Evolutionary conservation across 495 filamentous ascomycete genomes (phyloP).

Genomic region (Astrothelium macrocarpum): DNA sequence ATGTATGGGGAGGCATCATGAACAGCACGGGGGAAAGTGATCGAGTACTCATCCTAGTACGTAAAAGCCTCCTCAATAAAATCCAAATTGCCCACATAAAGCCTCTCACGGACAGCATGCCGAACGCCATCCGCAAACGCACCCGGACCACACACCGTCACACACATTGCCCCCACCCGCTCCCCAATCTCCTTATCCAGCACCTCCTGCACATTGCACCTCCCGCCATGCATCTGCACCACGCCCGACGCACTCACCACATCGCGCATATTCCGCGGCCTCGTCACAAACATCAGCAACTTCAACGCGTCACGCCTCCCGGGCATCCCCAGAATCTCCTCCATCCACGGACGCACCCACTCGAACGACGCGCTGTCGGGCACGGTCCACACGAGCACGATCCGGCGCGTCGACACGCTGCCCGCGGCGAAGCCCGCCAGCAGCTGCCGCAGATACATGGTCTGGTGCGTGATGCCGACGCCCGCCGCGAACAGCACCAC

Average conservation of each 20-base stretch:
- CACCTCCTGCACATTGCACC: constrained; percentile 48
- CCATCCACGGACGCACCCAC: constrained; percentile 96
- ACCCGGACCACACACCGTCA: constrained; percentile 85
- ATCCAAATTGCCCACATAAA: constrained; percentile 61
- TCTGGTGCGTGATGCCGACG: constrained; percentile 51
- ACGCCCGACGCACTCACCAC: constrained; percentile 71
- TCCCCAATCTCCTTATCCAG: constrained; percentile 68
- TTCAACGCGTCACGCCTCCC: constrained; percentile 69
- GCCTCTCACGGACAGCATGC: constrained; percentile 54
- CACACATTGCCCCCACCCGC: constrained; percentile 71
- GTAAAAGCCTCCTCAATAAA: constrained; percentile 95
- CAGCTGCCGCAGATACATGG: constrained; percentile 45
- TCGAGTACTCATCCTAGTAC: constrained; percentile 25
- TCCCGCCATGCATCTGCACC: constrained; percentile 82
- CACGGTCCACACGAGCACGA: constrained; percentile 85
- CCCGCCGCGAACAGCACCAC: constrained; percentile 48
- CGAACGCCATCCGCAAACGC: constrained; percentile 83
- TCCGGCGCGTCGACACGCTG: constrained; percentile 41
- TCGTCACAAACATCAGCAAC: constrained; percentile 82
- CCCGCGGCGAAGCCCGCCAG: constrained; percentile 34
- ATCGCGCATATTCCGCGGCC: constrained; percentile 67
- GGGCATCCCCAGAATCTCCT: constrained; percentile 77
- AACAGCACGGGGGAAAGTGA: too few relatives aligned
- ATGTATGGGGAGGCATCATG: too few relatives aligned
- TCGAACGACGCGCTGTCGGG: constrained; percentile 72